These are phyloP conservation scores for Annulohypoxylon stygium DNA, from an alignment of 495 filamentous ascomycete genomes.

Conservation along the genomic window DNA sequence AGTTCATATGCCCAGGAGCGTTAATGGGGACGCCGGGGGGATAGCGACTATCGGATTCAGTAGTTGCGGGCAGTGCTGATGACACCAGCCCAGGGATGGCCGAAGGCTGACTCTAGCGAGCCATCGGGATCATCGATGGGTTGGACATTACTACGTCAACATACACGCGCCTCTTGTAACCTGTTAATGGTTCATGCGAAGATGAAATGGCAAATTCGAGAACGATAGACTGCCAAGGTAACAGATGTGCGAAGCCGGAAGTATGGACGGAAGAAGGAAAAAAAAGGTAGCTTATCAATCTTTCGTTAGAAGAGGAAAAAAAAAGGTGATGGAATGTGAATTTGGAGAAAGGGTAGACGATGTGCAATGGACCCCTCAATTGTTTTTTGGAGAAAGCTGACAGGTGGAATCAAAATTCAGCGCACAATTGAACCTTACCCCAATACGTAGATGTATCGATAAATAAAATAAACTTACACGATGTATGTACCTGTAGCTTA, in stretches of 20 bases:
- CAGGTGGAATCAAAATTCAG: conserved; percentile 9
- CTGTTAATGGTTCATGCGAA: too few species aligned
- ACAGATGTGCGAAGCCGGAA: too few species aligned
- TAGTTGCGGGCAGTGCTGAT: neutral
- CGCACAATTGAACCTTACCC: neutral
- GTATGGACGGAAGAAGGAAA: neutral
- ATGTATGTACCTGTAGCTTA: conserved; percentile 13
- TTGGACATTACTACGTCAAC: neutral
- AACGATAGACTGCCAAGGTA: too few species aligned
- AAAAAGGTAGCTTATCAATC: neutral
- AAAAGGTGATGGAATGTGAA: neutral
- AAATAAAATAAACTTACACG: neutral
- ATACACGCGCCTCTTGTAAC: too few species aligned
- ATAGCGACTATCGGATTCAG: neutral
- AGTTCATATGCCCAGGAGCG: neutral
- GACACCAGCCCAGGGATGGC: neutral
- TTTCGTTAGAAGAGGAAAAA: neutral
- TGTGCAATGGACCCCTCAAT: conserved; percentile 16
- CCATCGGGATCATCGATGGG: neutral
- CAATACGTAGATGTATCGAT: neutral
- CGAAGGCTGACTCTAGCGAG: conserved; percentile 16
- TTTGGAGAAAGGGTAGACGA: conserved; percentile 10
- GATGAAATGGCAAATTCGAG: too few species aligned
- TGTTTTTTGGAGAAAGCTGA: conserved; percentile 6
- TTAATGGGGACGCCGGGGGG: neutral